Conservation (phyloP, 75 land plant genomes). For the Sequoiadendron giganteum region DNA sequence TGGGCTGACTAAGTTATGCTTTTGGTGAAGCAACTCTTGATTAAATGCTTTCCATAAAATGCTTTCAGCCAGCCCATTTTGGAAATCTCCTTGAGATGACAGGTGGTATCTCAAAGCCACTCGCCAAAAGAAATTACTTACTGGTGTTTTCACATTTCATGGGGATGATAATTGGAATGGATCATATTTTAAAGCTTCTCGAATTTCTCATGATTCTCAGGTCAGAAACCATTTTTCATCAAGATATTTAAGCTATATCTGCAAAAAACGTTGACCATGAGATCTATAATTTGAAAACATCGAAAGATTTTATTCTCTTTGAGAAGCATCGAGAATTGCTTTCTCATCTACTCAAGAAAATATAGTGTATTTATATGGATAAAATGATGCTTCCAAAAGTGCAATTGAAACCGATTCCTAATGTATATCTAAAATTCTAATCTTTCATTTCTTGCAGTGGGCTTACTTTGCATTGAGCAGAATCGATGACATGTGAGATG, state of each 20-base stretch:
- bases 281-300: background rate
- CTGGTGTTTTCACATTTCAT: background rate
- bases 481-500: background rate
- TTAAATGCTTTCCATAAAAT: background rate
- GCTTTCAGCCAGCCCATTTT: background rate
- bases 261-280: background rate
- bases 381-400: background rate
- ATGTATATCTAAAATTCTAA: background rate
- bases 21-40: background rate
- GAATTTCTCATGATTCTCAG: background rate
- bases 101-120: background rate
- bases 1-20: background rate
- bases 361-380: background rate
- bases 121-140: background rate
- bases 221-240: background rate
- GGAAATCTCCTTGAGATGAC: slow-evolving; percentile 6
- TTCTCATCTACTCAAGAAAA: background rate
- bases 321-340: background rate
- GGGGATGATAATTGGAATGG: background rate
- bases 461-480: background rate
- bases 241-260: background rate
- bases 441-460: background rate
- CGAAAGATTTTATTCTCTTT: background rate
- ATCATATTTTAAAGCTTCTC: background rate
- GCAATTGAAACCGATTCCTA: background rate